phyloP scores from a whole-genome alignment of 179 eudicot species.

The Camellia oleifera region DNA sequence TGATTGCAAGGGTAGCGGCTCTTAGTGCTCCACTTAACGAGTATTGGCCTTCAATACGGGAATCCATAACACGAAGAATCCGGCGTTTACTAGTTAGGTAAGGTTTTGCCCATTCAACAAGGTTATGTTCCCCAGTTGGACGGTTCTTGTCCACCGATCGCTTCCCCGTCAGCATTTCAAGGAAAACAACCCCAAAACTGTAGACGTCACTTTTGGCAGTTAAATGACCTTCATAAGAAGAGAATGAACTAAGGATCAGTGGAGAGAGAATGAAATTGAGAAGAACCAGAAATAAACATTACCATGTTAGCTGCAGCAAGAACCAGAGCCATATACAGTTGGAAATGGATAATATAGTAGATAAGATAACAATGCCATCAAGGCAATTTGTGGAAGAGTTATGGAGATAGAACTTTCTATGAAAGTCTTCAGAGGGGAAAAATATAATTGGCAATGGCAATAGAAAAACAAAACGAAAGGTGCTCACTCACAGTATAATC shows the following conservation, averaged over 20 bases:
- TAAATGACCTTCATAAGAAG: conserved; percentile 51
- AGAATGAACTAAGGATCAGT: background rate
- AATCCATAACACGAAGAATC: conserved; percentile 56
- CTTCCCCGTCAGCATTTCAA: conserved; percentile 78
- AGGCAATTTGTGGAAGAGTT: background rate
- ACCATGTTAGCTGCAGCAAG: background rate
- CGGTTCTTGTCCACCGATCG: conserved; percentile 86
- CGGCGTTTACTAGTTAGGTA: conserved; percentile 64
- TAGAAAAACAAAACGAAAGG: background rate
- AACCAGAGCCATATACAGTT: background rate
- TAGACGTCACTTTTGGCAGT: conserved; percentile 80
- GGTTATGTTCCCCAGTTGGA: conserved; percentile 77
- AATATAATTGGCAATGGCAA: background rate
- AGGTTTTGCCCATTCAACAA: conserved; percentile 78
- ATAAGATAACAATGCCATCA: background rate
- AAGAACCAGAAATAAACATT: background rate
- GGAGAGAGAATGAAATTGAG: background rate
- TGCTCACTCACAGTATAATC: background rate
- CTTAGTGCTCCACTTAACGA: conserved; percentile 43
- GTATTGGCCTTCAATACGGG: conserved; percentile 75
- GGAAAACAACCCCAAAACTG: conserved; percentile 87
- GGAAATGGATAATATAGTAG: background rate
- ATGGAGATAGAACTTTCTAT: background rate
- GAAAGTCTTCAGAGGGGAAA: background rate
- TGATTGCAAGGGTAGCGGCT: conserved; percentile 64